A percentile compares a stretch with the other conserved stretches of the same genome.
phyloP scores from a whole-genome alignment of 1,139 yeast genomes.

The Magnusiomyces paraingens region DNA sequence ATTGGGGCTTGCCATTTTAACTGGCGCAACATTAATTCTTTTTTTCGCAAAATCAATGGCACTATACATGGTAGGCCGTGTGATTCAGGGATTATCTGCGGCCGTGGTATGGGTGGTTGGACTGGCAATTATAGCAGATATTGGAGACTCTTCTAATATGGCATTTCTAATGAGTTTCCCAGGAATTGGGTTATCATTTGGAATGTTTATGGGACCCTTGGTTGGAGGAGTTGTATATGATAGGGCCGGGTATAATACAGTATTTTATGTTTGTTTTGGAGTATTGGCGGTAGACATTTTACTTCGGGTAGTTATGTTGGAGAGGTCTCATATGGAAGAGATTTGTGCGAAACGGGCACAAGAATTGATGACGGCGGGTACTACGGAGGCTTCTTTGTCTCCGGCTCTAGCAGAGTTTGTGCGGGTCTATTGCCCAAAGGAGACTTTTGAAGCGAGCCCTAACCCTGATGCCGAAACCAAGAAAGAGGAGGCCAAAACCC shows the following conservation, averaged over 20 bases:
- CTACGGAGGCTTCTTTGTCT: no score
- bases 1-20: slow-evolving; percentile 28
- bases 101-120: slow-evolving; percentile 38
- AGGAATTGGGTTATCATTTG: slow-evolving; percentile 31
- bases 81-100: slow-evolving; percentile 34
- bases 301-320: slow-evolving; percentile 32
- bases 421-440: background rate
- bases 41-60: slow-evolving; percentile 27
- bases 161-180: slow-evolving; percentile 31
- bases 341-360: slow-evolving; percentile 11
- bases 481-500: no score
- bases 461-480: background rate
- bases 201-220: slow-evolving; percentile 33
- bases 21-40: slow-evolving; percentile 30
- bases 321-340: slow-evolving; percentile 16
- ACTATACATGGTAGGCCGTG: slow-evolving; percentile 31
- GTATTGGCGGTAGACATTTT: slow-evolving; percentile 29
- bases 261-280: slow-evolving; percentile 32
- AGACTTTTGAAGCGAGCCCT: background rate
- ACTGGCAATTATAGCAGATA: slow-evolving; percentile 33
- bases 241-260: slow-evolving; percentile 32
- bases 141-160: slow-evolving; percentile 24
- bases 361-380: slow-evolving; percentile 4
- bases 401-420: no score
- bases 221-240: slow-evolving; percentile 35